Conservation (phyloP, 2,329 filamentous ascomycete genomes). For the Ophiostoma ips region DNA sequence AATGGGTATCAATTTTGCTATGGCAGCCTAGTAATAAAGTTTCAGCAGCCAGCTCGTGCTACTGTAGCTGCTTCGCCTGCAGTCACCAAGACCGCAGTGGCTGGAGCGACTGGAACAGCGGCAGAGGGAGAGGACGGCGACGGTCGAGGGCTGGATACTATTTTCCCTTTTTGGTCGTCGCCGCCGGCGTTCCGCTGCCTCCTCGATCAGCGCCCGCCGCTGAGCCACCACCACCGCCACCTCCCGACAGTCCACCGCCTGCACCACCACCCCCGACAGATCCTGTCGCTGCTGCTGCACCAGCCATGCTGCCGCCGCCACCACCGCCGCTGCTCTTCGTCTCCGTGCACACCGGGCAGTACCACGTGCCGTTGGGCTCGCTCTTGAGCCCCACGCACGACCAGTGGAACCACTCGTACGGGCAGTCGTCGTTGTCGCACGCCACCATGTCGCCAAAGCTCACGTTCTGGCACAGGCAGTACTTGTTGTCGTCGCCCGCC, state of each 20-base stretch:
- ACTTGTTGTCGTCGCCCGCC: conserved; percentile 64
- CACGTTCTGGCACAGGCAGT: conserved; percentile 71
- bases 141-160: neutral
- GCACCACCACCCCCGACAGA: neutral
- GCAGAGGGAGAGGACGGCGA: too few relatives aligned
- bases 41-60: too few relatives aligned
- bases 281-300: neutral
- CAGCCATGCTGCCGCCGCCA: neutral
- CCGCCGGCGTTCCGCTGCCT: conserved; percentile 1
- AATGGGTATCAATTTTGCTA: too few relatives aligned
- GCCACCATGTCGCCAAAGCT: conserved; percentile 83
- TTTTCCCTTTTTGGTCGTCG: conserved; percentile 10
- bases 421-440: conserved; percentile 71
- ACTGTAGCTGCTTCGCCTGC: too few relatives aligned
- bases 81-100: too few relatives aligned
- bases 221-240: neutral
- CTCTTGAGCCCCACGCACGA: conserved; percentile 54
- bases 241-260: neutral
- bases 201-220: neutral
- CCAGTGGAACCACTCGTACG: conserved; percentile 84
- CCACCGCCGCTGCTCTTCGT: conserved; percentile 21
- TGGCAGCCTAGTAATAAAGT: too few relatives aligned
- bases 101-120: too few relatives aligned
- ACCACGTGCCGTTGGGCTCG: conserved; percentile 55
- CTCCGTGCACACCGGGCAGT: conserved; percentile 47